Percentiles rank a stretch among this genome's conserved stretches.
These are phyloP conservation scores for Termitomyces sp. DNA, from an alignment of 768 basidiomycete species.

Conservation along the genomic window DNA sequence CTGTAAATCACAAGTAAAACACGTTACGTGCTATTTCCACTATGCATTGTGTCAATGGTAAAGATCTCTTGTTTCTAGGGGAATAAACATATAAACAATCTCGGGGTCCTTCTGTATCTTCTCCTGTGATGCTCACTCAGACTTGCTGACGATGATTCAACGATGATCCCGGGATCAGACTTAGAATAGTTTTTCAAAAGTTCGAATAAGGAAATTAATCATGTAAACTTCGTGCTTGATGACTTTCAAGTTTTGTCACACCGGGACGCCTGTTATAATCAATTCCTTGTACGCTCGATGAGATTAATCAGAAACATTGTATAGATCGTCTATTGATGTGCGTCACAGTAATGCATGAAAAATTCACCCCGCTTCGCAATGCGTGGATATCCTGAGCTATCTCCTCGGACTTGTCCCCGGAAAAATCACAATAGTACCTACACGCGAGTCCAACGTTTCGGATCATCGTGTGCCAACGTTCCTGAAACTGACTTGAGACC, in stretches of 20 bases:
- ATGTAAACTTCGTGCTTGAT: not conserved
- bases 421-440: not conserved
- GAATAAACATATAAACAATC: not conserved
- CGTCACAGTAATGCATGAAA: no score
- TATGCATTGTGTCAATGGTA: not conserved
- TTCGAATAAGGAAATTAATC: not conserved
- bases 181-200: not conserved
- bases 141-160: no score
- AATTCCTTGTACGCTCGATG: not conserved
- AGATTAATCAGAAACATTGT: not conserved
- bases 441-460: not conserved
- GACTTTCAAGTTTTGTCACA: not conserved
- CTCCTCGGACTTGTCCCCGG: not conserved
- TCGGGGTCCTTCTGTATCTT: conserved; percentile 17
- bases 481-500: not conserved
- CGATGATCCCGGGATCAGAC: not conserved
- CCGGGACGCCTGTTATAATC: not conserved
- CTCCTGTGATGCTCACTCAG: not conserved
- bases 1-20: not conserved
- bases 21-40: not conserved
- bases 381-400: no score
- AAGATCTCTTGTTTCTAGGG: conserved; percentile 4
- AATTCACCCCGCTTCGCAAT: no score
- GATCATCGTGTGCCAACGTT: not conserved
- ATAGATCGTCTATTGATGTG: not conserved